These are phyloP conservation scores for Pseudocercospora fijiensis DNA, from an alignment of 2,329 filamentous ascomycete genomes.

Conservation along the genomic window DNA sequence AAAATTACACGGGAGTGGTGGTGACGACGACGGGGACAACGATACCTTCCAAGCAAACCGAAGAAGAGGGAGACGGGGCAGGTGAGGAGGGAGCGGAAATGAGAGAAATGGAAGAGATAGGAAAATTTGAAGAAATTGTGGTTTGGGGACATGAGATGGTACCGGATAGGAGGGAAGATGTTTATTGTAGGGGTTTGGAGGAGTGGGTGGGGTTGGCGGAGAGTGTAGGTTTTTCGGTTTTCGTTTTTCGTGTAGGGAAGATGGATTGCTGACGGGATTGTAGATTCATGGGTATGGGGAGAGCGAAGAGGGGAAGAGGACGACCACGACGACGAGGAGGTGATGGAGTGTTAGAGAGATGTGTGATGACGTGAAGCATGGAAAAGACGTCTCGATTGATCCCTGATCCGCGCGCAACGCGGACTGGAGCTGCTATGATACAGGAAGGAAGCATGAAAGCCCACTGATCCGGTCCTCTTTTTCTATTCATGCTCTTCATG, in stretches of 20 bases:
- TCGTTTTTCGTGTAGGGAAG: background rate
- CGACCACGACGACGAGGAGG: background rate
- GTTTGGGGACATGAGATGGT: slow-evolving; percentile 80
- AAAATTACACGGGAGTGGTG: slow-evolving; percentile 59
- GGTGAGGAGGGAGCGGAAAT: slow-evolving; percentile 47
- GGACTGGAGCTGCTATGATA: background rate
- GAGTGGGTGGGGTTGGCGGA: slow-evolving; percentile 79
- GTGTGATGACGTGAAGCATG: background rate
- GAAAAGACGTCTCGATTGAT: background rate
- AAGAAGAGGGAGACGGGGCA: no score
- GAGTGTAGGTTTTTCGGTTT: slow-evolving; percentile 52
- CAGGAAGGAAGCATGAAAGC: background rate
- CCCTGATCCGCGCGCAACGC: background rate
- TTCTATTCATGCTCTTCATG: background rate
- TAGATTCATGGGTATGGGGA: background rate
- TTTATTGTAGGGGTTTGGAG: slow-evolving; percentile 70
- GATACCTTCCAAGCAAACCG: slow-evolving; percentile 34
- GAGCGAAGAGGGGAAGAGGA: background rate
- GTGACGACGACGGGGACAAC: slow-evolving; percentile 31
- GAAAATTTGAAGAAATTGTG: slow-evolving; percentile 70
- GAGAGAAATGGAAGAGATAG: slow-evolving; percentile 59
- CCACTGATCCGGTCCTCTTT: background rate
- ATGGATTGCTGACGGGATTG: no score
- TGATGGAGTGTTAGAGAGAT: no score
- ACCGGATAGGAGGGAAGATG: slow-evolving; percentile 63